Percentiles rank a stretch among this genome's conserved stretches.
Conservation (phyloP, 495 filamentous ascomycete genomes). For the Glarea lozoyensis region DNA sequence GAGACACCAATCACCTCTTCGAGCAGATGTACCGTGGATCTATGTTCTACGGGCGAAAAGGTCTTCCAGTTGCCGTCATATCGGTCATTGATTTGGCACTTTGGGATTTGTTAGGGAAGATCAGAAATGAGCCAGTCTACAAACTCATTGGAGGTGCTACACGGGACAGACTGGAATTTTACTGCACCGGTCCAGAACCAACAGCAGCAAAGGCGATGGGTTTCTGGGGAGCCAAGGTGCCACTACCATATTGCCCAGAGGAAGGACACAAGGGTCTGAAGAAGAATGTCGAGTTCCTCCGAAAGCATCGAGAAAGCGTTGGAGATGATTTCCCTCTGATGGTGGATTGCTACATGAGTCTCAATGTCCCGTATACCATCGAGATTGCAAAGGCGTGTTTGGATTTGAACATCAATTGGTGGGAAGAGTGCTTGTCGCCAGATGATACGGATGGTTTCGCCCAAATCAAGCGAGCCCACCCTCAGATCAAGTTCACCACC, state of each 20-base stretch:
- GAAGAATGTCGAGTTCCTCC: slow-evolving; percentile 84
- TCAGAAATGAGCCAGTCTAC: slow-evolving; percentile 87
- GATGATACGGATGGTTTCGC: slow-evolving; percentile 88
- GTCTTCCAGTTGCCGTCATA: slow-evolving; percentile 80
- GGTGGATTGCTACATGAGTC: slow-evolving; percentile 94
- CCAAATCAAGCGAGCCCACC: slow-evolving; percentile 80
- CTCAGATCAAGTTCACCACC: slow-evolving; percentile 86
- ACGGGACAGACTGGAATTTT: slow-evolving; percentile 72
- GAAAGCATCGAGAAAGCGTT: slow-evolving; percentile 72
- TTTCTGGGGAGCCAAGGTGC: slow-evolving; percentile 83
- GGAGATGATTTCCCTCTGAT: slow-evolving; percentile 87
- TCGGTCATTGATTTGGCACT: slow-evolving; percentile 87
- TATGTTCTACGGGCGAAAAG: slow-evolving; percentile 94
- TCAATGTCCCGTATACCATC: slow-evolving; percentile 87
- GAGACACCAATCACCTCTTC: slow-evolving; percentile 80
- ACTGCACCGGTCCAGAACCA: slow-evolving; percentile 87
- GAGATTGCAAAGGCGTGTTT: slow-evolving; percentile 73
- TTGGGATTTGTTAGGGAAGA: slow-evolving; percentile 86
- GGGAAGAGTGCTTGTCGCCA: slow-evolving; percentile 85
- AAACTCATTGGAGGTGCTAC: slow-evolving; percentile 86
- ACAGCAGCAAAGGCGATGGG: slow-evolving; percentile 69
- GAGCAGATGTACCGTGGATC: slow-evolving; percentile 94
- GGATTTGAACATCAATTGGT: slow-evolving; percentile 88
- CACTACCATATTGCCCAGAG: slow-evolving; percentile 79
- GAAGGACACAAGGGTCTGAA: slow-evolving; percentile 70